phyloP scores from a whole-genome alignment of 257 asterid species.

The Nicotiana paniculata region DNA sequence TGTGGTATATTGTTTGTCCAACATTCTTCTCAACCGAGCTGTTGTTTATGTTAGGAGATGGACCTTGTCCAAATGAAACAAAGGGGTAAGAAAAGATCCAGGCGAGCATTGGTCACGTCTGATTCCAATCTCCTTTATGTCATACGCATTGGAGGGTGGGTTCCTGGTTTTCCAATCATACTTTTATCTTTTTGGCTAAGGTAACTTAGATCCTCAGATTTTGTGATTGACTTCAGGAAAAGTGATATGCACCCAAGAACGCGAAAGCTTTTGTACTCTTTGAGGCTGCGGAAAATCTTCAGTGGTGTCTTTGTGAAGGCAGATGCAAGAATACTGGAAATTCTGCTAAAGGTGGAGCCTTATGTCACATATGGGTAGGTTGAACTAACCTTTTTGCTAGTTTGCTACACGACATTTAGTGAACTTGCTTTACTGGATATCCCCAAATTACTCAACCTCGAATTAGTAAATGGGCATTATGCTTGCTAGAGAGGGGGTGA shows the following conservation, averaged over 20 bases:
- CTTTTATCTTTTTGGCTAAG: background rate
- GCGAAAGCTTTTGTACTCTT: constrained; percentile 54
- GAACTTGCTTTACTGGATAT: background rate
- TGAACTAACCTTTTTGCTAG: background rate
- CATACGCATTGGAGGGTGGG: constrained; percentile 87
- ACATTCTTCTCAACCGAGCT: background rate
- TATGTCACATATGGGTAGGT: constrained; percentile 87
- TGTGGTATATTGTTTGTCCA: background rate
- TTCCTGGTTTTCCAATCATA: background rate
- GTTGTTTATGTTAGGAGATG: constrained; percentile 49
- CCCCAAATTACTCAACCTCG: background rate
- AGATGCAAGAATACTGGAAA: constrained; percentile 44
- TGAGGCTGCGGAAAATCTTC: constrained; percentile 63
- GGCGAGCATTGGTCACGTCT: constrained; percentile 20
- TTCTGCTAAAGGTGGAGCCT: constrained; percentile 79
- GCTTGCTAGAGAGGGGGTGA: background rate
- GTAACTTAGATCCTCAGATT: background rate
- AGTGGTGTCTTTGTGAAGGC: constrained; percentile 81
- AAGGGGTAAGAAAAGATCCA: constrained; percentile 49
- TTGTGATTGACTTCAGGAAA: constrained; percentile 43
- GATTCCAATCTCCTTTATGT: constrained; percentile 65
- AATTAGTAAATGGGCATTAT: background rate
- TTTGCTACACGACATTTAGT: background rate
- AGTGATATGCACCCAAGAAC: constrained; percentile 75
- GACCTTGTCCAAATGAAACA: constrained; percentile 76